Conservation (phyloP, 2,329 filamentous ascomycete genomes). For the Xylariaceae sp. region DNA sequence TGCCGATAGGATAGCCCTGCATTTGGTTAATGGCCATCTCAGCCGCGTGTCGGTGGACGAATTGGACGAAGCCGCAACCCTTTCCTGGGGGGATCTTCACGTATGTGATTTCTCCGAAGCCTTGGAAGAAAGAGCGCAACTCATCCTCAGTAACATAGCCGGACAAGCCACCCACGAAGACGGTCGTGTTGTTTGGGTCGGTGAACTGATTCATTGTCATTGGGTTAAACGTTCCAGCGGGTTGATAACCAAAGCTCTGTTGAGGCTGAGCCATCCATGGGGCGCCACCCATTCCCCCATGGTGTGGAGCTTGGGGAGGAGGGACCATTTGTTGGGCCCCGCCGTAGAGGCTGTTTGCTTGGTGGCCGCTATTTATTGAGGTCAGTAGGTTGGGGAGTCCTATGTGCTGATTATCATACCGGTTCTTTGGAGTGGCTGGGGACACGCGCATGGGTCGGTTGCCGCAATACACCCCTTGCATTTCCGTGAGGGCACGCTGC, state of each 20-base stretch:
- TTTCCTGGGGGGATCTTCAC: constrained; percentile 99
- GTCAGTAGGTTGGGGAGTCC: constrained; percentile 1
- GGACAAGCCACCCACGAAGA: constrained; percentile 94
- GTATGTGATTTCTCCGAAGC: constrained; percentile 98
- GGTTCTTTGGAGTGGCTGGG: constrained; percentile 95
- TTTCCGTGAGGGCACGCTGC: constrained; percentile 91
- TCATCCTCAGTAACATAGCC: constrained; percentile 99
- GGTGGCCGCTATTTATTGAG: constrained; percentile 35
- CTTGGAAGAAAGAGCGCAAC: constrained; percentile 99
- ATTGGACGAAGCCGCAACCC: constrained; percentile 98
- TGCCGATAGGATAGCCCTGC: constrained; percentile 98
- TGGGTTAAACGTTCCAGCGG: constrained; percentile 46
- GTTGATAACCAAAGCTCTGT: constrained; percentile 32
- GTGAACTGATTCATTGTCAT: constrained; percentile 96
- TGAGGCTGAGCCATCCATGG: constrained; percentile 43
- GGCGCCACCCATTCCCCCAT: constrained; percentile 35
- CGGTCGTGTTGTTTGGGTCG: constrained; percentile 98
- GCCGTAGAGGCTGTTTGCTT: constrained; percentile 37
- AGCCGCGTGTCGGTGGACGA: constrained; percentile 95
- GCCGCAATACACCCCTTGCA: constrained; percentile 99
- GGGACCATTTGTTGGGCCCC: constrained; percentile 38
- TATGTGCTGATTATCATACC: constrained; percentile 37
- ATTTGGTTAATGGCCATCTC: constrained; percentile 99
- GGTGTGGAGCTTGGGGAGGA: constrained; percentile 40
- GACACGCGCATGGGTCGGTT: constrained; percentile 98